Conservation (phyloP, 495 filamentous ascomycete species). For the Hypoxylon fragiforme region DNA sequence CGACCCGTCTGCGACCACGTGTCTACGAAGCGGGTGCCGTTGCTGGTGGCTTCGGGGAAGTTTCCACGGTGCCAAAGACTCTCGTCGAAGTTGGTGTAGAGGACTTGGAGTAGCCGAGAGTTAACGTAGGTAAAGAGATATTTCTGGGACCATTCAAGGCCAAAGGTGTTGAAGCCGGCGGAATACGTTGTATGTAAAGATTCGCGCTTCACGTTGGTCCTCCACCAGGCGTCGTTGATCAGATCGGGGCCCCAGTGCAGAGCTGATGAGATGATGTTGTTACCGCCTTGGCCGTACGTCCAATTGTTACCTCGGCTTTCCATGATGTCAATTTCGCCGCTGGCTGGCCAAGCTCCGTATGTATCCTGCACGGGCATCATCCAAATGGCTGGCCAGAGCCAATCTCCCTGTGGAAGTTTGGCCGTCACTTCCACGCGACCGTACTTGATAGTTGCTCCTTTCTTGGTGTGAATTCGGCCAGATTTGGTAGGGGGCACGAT, state of each 20-base stretch:
- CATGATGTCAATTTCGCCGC: conserved; percentile 84
- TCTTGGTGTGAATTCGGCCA: conserved; percentile 73
- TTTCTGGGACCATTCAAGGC: conserved; percentile 84
- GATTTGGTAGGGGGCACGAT: conserved; percentile 81
- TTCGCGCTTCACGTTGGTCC: conserved; percentile 72
- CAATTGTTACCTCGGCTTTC: conserved; percentile 82
- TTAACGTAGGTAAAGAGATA: conserved; percentile 88
- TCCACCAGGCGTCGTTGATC: conserved; percentile 70
- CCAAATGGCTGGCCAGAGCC: conserved; percentile 93
- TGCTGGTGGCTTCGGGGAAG: conserved; percentile 68
- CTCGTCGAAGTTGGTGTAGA: conserved; percentile 75
- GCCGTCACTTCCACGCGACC: conserved; percentile 81
- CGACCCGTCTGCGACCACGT: conserved; percentile 68
- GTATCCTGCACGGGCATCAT: conserved; percentile 75
- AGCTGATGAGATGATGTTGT: conserved; percentile 79
- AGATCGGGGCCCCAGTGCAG: conserved; percentile 77
- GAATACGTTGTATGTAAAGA: conserved; percentile 78
- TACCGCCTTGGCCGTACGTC: conserved; percentile 72
- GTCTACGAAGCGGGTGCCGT: conserved; percentile 69
- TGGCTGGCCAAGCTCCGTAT: conserved; percentile 77
- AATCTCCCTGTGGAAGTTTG: conserved; percentile 74
- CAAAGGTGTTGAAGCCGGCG: conserved; percentile 70
- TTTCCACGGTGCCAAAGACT: conserved; percentile 73
- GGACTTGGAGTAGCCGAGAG: conserved; percentile 73
- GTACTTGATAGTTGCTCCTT: conserved; percentile 72